phyloP scores from a whole-genome alignment of 306 rosid species.

The Prunus mume region DNA sequence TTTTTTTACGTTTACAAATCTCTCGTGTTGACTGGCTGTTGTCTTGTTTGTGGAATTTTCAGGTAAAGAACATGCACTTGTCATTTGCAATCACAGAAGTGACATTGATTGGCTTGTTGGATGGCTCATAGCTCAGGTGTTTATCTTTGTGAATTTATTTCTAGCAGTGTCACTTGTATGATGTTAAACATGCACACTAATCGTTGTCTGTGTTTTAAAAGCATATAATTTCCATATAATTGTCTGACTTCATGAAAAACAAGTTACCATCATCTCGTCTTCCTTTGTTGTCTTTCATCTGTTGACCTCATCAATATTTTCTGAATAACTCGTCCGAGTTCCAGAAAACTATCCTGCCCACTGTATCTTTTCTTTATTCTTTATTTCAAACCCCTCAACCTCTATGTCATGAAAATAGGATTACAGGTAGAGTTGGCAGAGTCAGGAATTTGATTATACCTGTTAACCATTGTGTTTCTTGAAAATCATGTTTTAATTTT shows the following conservation, averaged over 20 bases:
- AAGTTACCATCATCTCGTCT: neutral
- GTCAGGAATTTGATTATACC: neutral
- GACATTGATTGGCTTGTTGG: slow-evolving; percentile 99
- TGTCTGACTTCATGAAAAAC: neutral
- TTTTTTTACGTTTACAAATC: neutral
- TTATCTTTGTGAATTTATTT: slow-evolving; percentile 12
- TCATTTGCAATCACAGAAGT: slow-evolving; percentile 83
- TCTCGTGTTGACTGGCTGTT: neutral
- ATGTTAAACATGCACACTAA: neutral
- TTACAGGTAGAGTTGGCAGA: neutral
- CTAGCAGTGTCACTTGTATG: neutral
- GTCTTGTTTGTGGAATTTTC: slow-evolving; percentile 21
- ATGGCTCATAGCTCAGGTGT: slow-evolving; percentile 89
- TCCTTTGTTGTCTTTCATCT: neutral
- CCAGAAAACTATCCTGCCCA: neutral
- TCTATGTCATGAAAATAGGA: neutral
- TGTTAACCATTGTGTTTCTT: neutral
- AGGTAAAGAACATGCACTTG: slow-evolving; percentile 86
- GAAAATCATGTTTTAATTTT: neutral
- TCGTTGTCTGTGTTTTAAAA: neutral
- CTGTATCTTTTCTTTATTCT: neutral
- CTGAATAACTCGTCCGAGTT: no score
- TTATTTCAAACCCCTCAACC: neutral
- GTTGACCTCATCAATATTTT: neutral
- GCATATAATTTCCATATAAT: neutral